Base-by-base conservation (phyloP, 352 stramenopile species). In the Pythium pectinolyticum region DNA sequence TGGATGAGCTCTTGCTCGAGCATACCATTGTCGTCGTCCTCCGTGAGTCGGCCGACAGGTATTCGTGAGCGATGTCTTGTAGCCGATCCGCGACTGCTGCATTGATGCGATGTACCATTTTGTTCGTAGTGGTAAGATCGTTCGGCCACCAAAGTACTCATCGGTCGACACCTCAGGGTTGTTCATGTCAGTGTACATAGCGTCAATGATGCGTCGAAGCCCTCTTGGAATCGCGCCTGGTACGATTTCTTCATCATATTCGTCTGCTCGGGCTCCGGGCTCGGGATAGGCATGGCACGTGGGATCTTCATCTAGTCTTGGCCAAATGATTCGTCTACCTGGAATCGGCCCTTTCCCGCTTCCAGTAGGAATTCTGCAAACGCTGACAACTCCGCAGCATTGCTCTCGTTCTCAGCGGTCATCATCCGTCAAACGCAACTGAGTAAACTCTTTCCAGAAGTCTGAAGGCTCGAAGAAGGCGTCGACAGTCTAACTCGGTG, bases 221-320 rank as follows among this genome's bases (percentile, higher is more conserved):
- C 57, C 48, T 1, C 34, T 35, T 32, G 46, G 22, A 10, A 58
- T 35, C 5, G 57, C 22, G 3, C 34, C 5, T 20, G 12, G n/a
- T 17, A 5, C 19, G 25, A 43, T 19, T 19, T 51, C 39, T 7
- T 32, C 39, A 1, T 30, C 19, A 11, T 65, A 25, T 7, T 20
- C 34, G 22, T 14, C 11, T 28, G 40, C 40, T 50, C 50, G 3
- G 34, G 14, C 8, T 32, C 28, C 11, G 31, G 28, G 39, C 57
- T 56, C n/a, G 20, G 3, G 20, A 67, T 60, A 7, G 61, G 34
- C 60, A 66, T 48, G 24, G 60, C 49, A n/a, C 20, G n/a, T 35
- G 51, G 60, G n/a, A 61, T 15, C 37, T 67, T 67, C n/a, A 60
- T 61, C 22, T 32, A 61, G 7, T 67, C 60, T 71, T 70, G 22